phyloP scores from a whole-genome alignment of 331 rosid species.

The Spiraea crenata region DNA sequence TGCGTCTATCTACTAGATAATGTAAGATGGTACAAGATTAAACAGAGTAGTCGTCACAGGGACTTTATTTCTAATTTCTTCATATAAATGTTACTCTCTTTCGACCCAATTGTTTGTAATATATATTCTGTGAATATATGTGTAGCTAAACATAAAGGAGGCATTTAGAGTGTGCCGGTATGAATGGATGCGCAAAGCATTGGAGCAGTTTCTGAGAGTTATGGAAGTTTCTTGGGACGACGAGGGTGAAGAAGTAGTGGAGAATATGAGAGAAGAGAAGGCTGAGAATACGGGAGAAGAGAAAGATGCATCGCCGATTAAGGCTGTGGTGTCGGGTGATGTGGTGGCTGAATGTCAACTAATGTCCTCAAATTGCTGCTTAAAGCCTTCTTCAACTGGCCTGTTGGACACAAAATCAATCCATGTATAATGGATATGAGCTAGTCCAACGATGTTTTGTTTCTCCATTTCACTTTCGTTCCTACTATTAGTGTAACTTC shows the following conservation, averaged over 20 bases:
- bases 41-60: too few relatives aligned
- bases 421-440: too few relatives aligned
- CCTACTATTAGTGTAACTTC: too few relatives aligned
- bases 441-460: too few relatives aligned
- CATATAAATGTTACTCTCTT: too few relatives aligned
- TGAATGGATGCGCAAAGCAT: conserved; percentile 79
- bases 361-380: conserved; percentile 32
- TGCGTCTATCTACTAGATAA: too few relatives aligned
- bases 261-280: background rate
- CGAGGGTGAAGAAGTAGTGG: background rate
- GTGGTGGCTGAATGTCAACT: conserved; percentile 41
- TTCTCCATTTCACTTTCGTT: too few relatives aligned
- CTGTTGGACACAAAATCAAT: too few relatives aligned
- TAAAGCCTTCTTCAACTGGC: conserved; percentile 28
- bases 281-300: conserved; percentile 33
- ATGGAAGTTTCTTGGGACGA: conserved; percentile 20
- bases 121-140: background rate
- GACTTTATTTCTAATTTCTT: too few relatives aligned
- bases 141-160: conserved; percentile 53
- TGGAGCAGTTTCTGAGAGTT: conserved; percentile 55
- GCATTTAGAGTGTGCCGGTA: conserved; percentile 77
- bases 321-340: conserved; percentile 16
- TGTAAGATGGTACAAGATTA: too few relatives aligned
- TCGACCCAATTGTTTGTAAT: background rate
- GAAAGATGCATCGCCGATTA: background rate